Evolutionary conservation across 2,329 filamentous ascomycete species (phyloP).

Genomic region (Apiospora aurea): DNA sequence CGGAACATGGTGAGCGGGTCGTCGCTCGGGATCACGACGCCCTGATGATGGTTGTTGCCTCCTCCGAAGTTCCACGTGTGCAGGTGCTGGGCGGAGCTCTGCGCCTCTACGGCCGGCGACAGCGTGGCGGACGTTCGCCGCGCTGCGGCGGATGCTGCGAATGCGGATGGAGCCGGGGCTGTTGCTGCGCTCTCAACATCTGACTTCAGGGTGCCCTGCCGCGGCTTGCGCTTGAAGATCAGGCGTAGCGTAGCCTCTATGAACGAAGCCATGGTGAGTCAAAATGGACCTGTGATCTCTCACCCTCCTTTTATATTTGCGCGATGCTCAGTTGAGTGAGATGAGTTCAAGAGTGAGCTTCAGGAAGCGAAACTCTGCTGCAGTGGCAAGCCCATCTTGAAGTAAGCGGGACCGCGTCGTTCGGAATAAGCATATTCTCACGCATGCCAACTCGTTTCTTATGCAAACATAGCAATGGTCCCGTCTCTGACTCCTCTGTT

Average conservation of each 20-base stretch:
- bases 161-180: slow-evolving; percentile 21
- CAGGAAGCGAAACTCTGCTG: neutral
- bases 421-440: neutral
- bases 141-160: neutral
- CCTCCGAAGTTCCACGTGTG: slow-evolving; percentile 19
- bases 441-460: neutral
- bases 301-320: neutral
- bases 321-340: neutral
- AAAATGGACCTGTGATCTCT: neutral
- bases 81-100: neutral
- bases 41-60: slow-evolving; percentile 14
- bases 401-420: neutral
- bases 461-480: neutral
- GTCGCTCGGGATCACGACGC: slow-evolving; percentile 33
- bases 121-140: slow-evolving; percentile 13
- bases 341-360: neutral
- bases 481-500: neutral
- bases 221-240: slow-evolving; percentile 29
- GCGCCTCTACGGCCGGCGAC: slow-evolving; percentile 26
- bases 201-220: slow-evolving; percentile 31
- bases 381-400: neutral
- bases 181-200: slow-evolving; percentile 28
- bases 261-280: slow-evolving; percentile 34
- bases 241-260: slow-evolving; percentile 31
- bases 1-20: slow-evolving; percentile 43